Evolutionary conservation across 257 asterid genomes (phyloP).

Genomic region (Lithospermum erythrorhizon): DNA sequence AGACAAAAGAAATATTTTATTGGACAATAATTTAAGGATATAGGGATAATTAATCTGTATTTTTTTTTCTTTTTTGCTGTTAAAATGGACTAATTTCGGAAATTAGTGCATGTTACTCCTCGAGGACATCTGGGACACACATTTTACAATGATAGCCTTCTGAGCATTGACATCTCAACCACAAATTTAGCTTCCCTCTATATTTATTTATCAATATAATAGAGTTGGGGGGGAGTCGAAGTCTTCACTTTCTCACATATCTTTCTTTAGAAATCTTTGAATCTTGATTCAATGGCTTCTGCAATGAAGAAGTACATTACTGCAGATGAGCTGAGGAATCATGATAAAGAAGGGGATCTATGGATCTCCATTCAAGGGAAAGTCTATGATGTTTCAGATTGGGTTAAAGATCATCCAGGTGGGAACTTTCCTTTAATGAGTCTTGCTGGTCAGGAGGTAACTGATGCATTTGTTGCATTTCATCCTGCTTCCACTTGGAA

Average conservation of each 20-base stretch:
- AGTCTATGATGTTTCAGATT: slow-evolving; percentile 71
- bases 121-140: no score
- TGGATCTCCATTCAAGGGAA: slow-evolving; percentile 93
- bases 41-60: no score
- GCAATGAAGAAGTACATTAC: slow-evolving; percentile 46
- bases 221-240: background rate
- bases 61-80: no score
- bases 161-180: background rate
- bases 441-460: slow-evolving; percentile 83
- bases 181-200: background rate
- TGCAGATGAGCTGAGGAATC: slow-evolving; percentile 57
- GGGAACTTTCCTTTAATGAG: slow-evolving; percentile 62
- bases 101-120: no score
- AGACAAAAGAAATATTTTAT: no score
- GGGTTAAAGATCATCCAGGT: slow-evolving; percentile 75
- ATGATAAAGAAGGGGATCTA: slow-evolving; percentile 65
- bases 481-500: slow-evolving; percentile 72
- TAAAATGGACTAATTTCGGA: no score
- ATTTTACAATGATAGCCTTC: background rate
- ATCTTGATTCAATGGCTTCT: slow-evolving; percentile 27
- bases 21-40: no score
- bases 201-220: background rate
- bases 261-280: slow-evolving; percentile 8
- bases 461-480: slow-evolving; percentile 79
- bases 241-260: slow-evolving; percentile 11